Conservation (phyloP, 1,139 yeast genomes). For the Geotrichum restrictum region DNA sequence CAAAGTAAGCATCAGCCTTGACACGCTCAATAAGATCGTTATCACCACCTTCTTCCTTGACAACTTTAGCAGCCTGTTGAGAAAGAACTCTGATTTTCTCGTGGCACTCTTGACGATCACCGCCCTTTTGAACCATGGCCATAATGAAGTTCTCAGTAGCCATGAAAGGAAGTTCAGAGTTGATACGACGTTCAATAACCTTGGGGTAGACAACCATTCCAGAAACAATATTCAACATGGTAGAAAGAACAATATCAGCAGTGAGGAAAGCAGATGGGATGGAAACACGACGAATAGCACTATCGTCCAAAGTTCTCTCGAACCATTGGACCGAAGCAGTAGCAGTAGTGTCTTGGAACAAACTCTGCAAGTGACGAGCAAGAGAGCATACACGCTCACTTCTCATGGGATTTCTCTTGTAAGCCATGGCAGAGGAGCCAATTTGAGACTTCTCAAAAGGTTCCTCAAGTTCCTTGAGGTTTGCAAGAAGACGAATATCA, state of each 20-base stretch:
- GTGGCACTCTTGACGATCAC: constrained; percentile 96
- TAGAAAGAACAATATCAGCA: constrained; percentile 86
- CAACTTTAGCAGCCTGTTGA: constrained; percentile 96
- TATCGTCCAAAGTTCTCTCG: constrained; percentile 97
- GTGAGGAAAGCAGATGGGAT: constrained; percentile 95
- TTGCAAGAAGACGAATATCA: constrained; percentile 91
- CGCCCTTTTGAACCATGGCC: constrained; percentile 99
- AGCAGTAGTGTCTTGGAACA: constrained; percentile 88
- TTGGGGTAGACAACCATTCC: constrained; percentile 97
- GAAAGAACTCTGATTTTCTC: constrained; percentile 95
- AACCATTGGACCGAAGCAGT: constrained; percentile 99
- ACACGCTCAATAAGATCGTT: constrained; percentile 92
- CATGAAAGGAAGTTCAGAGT: constrained; percentile 95
- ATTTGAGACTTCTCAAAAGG: constrained; percentile 97
- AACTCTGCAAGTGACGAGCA: constrained; percentile 89
- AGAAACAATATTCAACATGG: constrained; percentile 84
- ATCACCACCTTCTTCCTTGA: constrained; percentile 97
- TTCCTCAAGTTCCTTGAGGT: constrained; percentile 94
- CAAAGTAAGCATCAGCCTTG: constrained; percentile 72
- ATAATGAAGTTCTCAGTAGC: constrained; percentile 98
- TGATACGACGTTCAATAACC: constrained; percentile 95
- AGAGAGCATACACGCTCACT: constrained; percentile 97
- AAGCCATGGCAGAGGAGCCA: constrained; percentile 98
- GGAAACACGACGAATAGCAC: constrained; percentile 96
- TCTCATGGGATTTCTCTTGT: constrained; percentile 99